Conservation (phyloP, 306 rosid genomes). For the Canavalia gladiata region DNA sequence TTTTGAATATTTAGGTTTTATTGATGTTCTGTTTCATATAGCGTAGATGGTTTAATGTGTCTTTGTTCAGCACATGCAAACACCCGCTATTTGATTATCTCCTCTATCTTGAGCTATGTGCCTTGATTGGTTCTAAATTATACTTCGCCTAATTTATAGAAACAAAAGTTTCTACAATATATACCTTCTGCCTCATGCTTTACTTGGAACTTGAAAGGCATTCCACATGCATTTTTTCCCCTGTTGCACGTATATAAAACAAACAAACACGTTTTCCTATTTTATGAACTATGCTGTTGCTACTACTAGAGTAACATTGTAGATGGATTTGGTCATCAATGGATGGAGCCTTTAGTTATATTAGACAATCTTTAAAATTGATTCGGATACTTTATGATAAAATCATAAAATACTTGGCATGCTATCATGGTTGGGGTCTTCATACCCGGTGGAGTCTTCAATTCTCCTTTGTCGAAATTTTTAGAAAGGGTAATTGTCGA, state of each 20-base stretch:
- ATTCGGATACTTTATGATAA: neutral
- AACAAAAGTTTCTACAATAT: neutral
- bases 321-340: no score
- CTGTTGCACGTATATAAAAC: neutral
- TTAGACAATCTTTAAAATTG: no score
- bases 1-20: conserved; percentile 21
- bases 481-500: no score
- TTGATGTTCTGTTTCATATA: conserved; percentile 12
- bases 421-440: neutral
- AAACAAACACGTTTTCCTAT: conserved; percentile 2
- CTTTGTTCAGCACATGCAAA: conserved; percentile 22
- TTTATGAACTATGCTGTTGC: neutral
- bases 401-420: neutral
- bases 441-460: neutral
- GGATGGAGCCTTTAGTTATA: no score
- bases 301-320: no score
- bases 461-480: no score
- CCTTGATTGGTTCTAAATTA: neutral
- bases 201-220: conserved; percentile 1
- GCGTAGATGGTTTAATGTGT: neutral
- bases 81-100: neutral
- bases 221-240: conserved; percentile 2
- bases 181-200: neutral
- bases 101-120: conserved; percentile 14
- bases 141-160: neutral